A percentile compares a stretch with the other conserved stretches of the same genome.
Evolutionary conservation across 1,139 yeast genomes (phyloP).

Genomic region (Insectozyma bohioensis): DNA sequence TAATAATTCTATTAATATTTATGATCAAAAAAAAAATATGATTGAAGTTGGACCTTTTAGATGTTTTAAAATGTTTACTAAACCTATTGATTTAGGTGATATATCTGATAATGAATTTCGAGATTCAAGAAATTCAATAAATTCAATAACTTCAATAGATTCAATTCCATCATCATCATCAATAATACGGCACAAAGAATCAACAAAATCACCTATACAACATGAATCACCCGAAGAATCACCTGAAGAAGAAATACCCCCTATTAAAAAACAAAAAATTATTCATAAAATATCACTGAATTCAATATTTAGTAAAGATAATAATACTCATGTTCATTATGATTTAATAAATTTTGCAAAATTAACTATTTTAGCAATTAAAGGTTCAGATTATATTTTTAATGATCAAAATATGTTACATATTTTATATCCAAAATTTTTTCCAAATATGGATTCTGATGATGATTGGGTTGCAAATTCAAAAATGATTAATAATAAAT

Average conservation of each 20-base stretch:
- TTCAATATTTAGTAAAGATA: conserved; percentile 20
- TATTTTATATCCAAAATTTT: conserved; percentile 47
- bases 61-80: conserved; percentile 9
- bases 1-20: conserved; percentile 7
- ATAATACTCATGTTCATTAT: conserved; percentile 36
- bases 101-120: neutral
- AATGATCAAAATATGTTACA: conserved; percentile 47
- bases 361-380: conserved; percentile 42
- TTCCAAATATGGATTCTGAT: conserved; percentile 45
- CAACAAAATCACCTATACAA: no score
- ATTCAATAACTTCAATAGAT: no score
- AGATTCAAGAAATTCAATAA: no score
- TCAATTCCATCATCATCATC: no score
- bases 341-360: conserved; percentile 39
- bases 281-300: no score
- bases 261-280: no score
- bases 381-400: conserved; percentile 38
- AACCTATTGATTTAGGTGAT: neutral
- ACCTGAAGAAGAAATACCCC: neutral
- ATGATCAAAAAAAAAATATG: no score
- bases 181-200: neutral
- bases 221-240: neutral
- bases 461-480: conserved; percentile 41
- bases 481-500: conserved; percentile 18
- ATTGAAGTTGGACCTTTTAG: conserved; percentile 38